Evolutionary conservation across 257 asterid species (phyloP), one percentile per base, ranked within the genome.

Genomic region (Knoxia roxburghii): DNA sequence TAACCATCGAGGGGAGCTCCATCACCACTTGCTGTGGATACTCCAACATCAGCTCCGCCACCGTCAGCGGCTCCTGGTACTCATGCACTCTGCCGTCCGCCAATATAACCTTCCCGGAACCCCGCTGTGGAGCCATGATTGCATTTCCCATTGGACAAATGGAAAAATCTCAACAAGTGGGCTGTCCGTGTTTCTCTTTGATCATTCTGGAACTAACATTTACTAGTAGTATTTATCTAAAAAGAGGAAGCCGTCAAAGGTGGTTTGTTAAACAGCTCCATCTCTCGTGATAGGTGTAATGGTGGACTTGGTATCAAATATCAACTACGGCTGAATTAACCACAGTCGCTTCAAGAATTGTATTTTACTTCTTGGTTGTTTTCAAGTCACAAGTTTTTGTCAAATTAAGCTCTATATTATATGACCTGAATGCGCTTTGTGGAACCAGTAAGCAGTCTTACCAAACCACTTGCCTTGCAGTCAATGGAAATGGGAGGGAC

Each of bases 251-350:
- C 17, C 29, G 27, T 32, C 49, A 65, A 55, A 68, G 17, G 53
- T 78, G 59, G 94, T 85, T 89, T 71, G 97, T 90, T 87, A 79
- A 90, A 90, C 95, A 77, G 88, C 93, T 81, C 95, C 95, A 85
- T 75, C 82, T 78, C 41, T 37, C 53, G 68, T 80, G 79, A 64
- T 43, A 50, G 75, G 72, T 32, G 41, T 76, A 46, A 76, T 79
- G 78, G 87, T 88, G 91, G 96, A 89, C 81, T 85, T 69, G 80
- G 95, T 87, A 77, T 66, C n/a, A n/a, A n/a, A n/a, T n/a, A n/a
- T n/a, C n/a, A n/a, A n/a, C n/a, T n/a, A n/a, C n/a, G n/a, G n/a
- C n/a, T n/a, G n/a, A n/a, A n/a, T n/a, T n/a, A n/a, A n/a, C n/a
- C n/a, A n/a, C n/a, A n/a, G n/a, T n/a, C n/a, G n/a, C n/a, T n/a